Conservation (phyloP, 257 asterid species). For the Solanum gandarillasii region DNA sequence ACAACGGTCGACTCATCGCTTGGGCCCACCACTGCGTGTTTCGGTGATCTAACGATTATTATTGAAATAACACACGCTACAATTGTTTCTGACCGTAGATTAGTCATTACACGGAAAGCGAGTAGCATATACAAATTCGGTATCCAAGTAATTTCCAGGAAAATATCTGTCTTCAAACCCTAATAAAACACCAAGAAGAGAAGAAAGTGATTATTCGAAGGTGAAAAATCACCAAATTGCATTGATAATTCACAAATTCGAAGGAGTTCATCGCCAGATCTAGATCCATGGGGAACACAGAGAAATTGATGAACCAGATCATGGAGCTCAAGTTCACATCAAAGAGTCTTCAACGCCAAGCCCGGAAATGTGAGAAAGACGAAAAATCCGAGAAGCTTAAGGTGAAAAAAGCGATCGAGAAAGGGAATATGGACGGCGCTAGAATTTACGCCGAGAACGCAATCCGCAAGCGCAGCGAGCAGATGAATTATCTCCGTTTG, state of each 20-base stretch:
- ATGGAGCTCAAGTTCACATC: constrained; percentile 93
- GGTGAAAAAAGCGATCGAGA: constrained; percentile 94
- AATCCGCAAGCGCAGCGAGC: constrained; percentile 90
- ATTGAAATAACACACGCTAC: neutral
- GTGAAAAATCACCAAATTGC: neutral
- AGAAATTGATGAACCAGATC: constrained; percentile 84
- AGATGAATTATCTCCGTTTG: constrained; percentile 91
- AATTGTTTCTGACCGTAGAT: neutral
- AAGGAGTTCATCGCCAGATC: neutral
- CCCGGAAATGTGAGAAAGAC: constrained; percentile 90
- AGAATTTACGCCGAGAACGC: constrained; percentile 98
- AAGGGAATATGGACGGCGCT: constrained; percentile 98
- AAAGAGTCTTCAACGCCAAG: constrained; percentile 75
- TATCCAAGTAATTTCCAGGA: neutral
- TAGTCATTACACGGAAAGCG: neutral
- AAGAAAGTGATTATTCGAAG: neutral
- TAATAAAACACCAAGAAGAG: neutral
- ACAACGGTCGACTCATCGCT: neutral
- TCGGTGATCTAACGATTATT: neutral
- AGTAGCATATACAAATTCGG: neutral
- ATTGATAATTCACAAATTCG: neutral
- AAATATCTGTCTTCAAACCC: neutral
- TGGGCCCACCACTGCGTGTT: neutral
- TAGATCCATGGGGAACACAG: constrained; percentile 66
- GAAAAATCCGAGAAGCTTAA: constrained; percentile 87